These are phyloP conservation scores for Calycina marina DNA, from an alignment of 2,329 filamentous ascomycete genomes.

Conservation along the genomic window DNA sequence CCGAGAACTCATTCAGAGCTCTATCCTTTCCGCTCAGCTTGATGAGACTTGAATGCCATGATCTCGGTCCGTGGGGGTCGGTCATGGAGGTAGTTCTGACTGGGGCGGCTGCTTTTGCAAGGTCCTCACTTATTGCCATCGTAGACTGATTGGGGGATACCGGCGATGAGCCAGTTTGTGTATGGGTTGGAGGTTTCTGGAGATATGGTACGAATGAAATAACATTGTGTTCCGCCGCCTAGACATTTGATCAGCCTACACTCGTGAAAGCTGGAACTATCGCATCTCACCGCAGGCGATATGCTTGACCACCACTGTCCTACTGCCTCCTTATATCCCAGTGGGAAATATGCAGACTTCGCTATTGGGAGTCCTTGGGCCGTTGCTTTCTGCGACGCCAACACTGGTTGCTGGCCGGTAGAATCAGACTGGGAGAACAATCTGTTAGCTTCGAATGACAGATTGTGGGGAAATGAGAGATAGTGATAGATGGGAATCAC, in stretches of 20 bases:
- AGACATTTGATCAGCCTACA: too few species aligned
- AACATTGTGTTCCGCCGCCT: conserved; percentile 80
- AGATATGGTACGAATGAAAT: conserved; percentile 77
- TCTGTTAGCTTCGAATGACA: too few species aligned
- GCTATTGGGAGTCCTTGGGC: conserved; percentile 18
- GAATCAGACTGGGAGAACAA: too few species aligned
- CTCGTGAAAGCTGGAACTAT: too few species aligned
- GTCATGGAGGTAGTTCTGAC: conserved; percentile 33
- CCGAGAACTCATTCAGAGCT: conserved; percentile 81
- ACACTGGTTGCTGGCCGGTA: conserved; percentile 28
- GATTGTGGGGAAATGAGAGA: too few species aligned
- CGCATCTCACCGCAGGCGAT: conserved; percentile 65
- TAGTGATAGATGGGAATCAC: too few species aligned
- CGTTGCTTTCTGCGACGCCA: conserved; percentile 32
- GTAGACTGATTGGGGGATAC: conserved; percentile 27
- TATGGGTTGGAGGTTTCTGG: conserved; percentile 43
- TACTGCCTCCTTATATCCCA: conserved; percentile 84
- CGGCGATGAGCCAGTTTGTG: conserved; percentile 39
- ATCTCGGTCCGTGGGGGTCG: conserved; percentile 72
- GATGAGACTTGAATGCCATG: conserved; percentile 79
- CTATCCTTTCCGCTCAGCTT: conserved; percentile 73
- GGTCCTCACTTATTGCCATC: conserved; percentile 22
- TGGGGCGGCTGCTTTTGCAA: conserved; percentile 25
- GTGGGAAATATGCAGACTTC: conserved; percentile 50
- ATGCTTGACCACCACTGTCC: conserved; percentile 88